Evolutionary conservation across 108 stramenopile genomes (phyloP).

Genomic region (Pseudonitzschia multiseries): DNA sequence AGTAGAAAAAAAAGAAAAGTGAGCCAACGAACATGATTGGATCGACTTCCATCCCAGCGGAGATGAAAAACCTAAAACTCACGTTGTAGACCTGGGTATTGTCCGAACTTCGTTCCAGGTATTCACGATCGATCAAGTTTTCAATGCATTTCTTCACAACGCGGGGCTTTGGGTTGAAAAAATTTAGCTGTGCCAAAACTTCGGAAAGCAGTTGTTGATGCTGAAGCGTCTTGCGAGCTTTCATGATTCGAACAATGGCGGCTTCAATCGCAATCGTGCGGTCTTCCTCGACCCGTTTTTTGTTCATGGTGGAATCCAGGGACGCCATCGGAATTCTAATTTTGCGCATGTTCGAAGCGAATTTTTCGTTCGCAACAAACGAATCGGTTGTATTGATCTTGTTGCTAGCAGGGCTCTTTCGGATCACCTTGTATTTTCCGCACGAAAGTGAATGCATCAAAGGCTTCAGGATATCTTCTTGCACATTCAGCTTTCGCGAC

Average conservation of each 20-base stretch:
- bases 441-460: conserved; percentile 97
- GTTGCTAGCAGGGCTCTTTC: conserved; percentile 81
- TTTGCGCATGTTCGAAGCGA: conserved; percentile 90
- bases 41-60: background rate
- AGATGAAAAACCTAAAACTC: conserved; percentile 25
- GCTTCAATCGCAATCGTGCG: conserved; percentile 97
- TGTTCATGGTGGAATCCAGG: conserved; percentile 94
- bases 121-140: conserved; percentile 93
- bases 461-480: conserved; percentile 91
- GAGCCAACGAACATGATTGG: background rate
- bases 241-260: conserved; percentile 99
- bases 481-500: conserved; percentile 73
- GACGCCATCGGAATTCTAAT: conserved; percentile 99
- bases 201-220: conserved; percentile 97
- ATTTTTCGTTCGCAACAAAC: conserved; percentile 90
- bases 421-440: conserved; percentile 96
- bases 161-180: conserved; percentile 97
- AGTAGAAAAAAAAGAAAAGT: background rate
- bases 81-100: conserved; percentile 86
- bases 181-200: conserved; percentile 94
- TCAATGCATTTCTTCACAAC: conserved; percentile 95
- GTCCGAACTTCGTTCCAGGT: conserved; percentile 89
- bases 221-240: conserved; percentile 95
- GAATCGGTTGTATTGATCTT: conserved; percentile 88
- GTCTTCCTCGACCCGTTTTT: conserved; percentile 98